Base-by-base conservation (phyloP, 805 yeast genomes). In the Pichia pseudocactophila region DNA sequence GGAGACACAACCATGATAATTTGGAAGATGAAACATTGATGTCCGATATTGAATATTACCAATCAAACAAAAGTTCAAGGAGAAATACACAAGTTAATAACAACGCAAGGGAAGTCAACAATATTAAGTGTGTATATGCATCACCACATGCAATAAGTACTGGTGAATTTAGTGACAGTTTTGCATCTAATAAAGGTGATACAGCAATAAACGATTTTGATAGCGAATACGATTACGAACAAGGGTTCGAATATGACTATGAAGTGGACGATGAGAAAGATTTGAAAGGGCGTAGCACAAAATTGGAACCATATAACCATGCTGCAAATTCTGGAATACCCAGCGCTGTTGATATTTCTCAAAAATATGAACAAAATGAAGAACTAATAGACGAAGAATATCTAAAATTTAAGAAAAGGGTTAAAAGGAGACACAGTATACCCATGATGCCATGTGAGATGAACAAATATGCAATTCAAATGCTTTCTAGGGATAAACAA, bases 351-450 rank as follows among this genome's bases (percentile, higher is more conserved):
- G 57, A 55, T 37, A 8, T 22, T 22, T 22, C 25, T 22, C 25
- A 22, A 22, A 22, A 8, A 22, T 22, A 22, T 22, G 7, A 22
- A 22, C 25, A 22, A 8, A 22, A 22, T 22, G 25, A 8, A 6
- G 25, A 22, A 22, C 25, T 8, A 6, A 22, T 22, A 22, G 25
- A 22, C 25, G 18, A 25, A 7, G 55, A 57, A 28, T 53, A 49
- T 16, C 27, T 36, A 3, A 11, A 36, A 7, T 59, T 59, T 42
- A 50, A 51, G 30, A 30, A 43, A 4, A 44, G 64, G 16, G 33
- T 65, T 18, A 53, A 56, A 13, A 50, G 74, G 51, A 55, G 74
- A 38, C 54, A 57, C 16, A 65, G 74, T n/a, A 58, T 62, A 35
- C 74, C 74, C 1, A 56, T 56, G 6, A 45, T 63, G 9, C 41